phyloP scores from a whole-genome alignment of 192 early-diverging fungal species.

The Coemansia umbellata region DNA sequence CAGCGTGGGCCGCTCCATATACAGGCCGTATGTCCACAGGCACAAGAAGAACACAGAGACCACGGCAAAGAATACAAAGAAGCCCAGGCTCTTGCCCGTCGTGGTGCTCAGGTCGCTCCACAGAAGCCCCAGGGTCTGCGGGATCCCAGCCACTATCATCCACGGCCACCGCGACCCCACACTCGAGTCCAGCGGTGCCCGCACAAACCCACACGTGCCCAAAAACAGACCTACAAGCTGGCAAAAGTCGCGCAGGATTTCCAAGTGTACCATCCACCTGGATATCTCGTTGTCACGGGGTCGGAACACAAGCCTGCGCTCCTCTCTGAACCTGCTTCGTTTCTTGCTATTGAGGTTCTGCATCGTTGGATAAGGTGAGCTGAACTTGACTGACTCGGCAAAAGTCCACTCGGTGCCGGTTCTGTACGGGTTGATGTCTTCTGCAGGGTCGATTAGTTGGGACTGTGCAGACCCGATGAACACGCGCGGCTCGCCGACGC shows the following conservation, averaged over 20 bases:
- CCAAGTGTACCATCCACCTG: constrained; percentile 36
- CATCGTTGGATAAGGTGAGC: constrained; percentile 43
- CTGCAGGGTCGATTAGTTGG: constrained; percentile 18
- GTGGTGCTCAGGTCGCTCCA: constrained; percentile 50
- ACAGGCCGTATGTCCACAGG: constrained; percentile 41
- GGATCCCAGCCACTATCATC: constrained; percentile 34
- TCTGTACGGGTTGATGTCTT: constrained; percentile 38
- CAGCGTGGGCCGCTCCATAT: constrained; percentile 20
- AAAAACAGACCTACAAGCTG: constrained; percentile 41
- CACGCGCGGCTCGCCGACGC: constrained; percentile 48
- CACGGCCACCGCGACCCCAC: constrained; percentile 38
- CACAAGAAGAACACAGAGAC: constrained; percentile 10
- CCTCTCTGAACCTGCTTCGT: neutral
- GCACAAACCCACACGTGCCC: constrained; percentile 26
- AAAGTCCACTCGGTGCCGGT: constrained; percentile 51
- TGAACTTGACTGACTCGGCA: constrained; percentile 37
- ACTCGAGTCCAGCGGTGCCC: constrained; percentile 25
- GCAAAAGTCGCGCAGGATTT: constrained; percentile 41
- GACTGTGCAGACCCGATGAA: constrained; percentile 31
- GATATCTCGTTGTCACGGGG: constrained; percentile 24
- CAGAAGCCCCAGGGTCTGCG: constrained; percentile 36
- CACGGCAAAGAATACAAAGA: constrained; percentile 38
- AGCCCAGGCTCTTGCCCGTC: constrained; percentile 40
- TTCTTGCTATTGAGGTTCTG: neutral
- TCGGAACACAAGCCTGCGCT: constrained; percentile 12